phyloP scores from a whole-genome alignment of 306 rosid species.

The Quercus aquifolioides region DNA sequence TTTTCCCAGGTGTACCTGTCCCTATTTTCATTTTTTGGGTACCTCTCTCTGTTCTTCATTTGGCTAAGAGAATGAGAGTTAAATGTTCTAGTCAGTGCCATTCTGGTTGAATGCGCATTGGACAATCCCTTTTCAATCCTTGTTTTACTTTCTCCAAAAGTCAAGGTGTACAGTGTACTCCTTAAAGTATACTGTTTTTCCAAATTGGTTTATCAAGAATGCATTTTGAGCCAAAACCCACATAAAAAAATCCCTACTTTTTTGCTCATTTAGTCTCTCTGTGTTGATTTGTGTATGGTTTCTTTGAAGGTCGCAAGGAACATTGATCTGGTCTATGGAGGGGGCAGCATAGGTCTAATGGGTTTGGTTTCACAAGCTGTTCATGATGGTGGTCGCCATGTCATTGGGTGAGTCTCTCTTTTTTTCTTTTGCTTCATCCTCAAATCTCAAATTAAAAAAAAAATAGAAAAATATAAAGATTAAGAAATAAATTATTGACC shows the following conservation, averaged over 20 bases:
- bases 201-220: slow-evolving; percentile 18
- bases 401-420: slow-evolving; percentile 66
- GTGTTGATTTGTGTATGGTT: slow-evolving; percentile 17
- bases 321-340: slow-evolving; percentile 97
- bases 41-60: slow-evolving; percentile 6
- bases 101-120: slow-evolving; percentile 11
- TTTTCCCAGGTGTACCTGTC: not conserved
- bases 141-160: not conserved
- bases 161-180: not conserved
- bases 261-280: slow-evolving; percentile 14
- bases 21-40: not conserved
- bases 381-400: slow-evolving; percentile 98
- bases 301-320: slow-evolving; percentile 78
- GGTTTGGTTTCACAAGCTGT: slow-evolving; percentile 99
- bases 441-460: slow-evolving; percentile 7
- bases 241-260: not conserved
- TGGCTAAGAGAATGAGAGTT: not conserved
- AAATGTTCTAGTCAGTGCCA: slow-evolving; percentile 15
- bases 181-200: slow-evolving; percentile 1
- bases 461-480: slow-evolving; percentile 8
- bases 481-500: slow-evolving; percentile 30
- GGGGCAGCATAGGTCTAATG: slow-evolving; percentile 98
- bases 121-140: slow-evolving; percentile 13
- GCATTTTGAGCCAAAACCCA: slow-evolving; percentile 15
- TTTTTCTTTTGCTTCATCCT: slow-evolving; percentile 2